These are phyloP conservation scores for Aspergillus piperis DNA, from an alignment of 2,329 filamentous ascomycete genomes.

Conservation along the genomic window DNA sequence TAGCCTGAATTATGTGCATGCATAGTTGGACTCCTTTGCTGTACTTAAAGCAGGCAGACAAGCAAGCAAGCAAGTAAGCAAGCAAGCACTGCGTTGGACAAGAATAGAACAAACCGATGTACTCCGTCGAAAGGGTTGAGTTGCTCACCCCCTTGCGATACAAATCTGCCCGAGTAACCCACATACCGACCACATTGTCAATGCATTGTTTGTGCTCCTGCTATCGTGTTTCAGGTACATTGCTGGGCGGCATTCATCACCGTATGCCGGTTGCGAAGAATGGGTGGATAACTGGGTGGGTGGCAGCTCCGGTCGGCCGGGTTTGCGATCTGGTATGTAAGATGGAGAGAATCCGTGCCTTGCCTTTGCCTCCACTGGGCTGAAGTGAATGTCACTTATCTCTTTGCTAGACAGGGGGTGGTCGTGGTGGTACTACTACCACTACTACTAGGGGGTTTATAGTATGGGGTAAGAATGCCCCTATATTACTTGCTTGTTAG, in stretches of 20 bases:
- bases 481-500: too few relatives aligned
- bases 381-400: neutral
- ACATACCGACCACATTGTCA: slow-evolving; percentile 8
- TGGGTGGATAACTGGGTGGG: neutral
- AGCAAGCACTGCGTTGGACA: neutral
- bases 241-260: slow-evolving; percentile 8
- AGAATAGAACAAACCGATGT: neutral
- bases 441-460: neutral
- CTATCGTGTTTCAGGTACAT: slow-evolving; percentile 14
- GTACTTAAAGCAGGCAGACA: too few relatives aligned
- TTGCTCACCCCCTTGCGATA: neutral
- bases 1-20: neutral
- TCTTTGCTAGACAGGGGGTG: neutral
- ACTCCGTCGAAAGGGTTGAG: too few relatives aligned
- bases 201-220: slow-evolving; percentile 8
- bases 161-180: neutral
- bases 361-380: neutral
- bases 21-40: neutral
- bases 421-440: neutral
- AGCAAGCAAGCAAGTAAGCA: neutral
- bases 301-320: slow-evolving; percentile 4
- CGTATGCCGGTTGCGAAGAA: neutral
- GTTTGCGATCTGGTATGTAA: slow-evolving; percentile 2
- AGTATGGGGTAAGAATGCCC: neutral
- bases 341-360: neutral